A percentile compares a stretch with the other conserved stretches of the same genome.
These are phyloP conservation scores for Boletus huronensis DNA, from an alignment of 768 basidiomycete genomes.

Conservation along the genomic window DNA sequence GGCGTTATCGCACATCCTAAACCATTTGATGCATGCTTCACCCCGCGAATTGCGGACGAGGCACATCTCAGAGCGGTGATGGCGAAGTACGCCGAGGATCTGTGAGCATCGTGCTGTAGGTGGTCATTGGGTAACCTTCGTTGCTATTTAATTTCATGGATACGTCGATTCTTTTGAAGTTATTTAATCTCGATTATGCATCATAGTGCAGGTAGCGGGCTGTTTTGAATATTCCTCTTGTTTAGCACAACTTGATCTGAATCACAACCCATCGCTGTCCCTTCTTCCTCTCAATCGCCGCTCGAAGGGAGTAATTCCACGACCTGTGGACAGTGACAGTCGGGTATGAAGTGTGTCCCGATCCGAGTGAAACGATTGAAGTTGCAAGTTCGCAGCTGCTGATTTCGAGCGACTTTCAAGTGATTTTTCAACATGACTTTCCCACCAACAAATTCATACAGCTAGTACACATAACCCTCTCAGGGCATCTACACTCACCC, in stretches of 20 bases:
- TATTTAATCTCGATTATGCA: neutral
- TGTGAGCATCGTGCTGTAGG: conserved; percentile 2
- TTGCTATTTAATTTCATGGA: neutral
- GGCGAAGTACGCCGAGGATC: conserved; percentile 22
- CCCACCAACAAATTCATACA: neutral
- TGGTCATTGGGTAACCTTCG: neutral
- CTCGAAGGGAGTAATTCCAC: neutral
- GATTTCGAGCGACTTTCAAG: neutral
- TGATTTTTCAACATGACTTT: neutral
- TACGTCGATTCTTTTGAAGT: neutral
- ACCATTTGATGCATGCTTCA: conserved; percentile 57
- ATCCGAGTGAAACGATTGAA: neutral
- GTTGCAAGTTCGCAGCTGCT: neutral
- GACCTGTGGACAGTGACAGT: neutral
- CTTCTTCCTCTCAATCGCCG: neutral
- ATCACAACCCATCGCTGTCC: neutral
- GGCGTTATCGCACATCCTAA: conserved; percentile 61
- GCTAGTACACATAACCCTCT: neutral
- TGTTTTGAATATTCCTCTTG: neutral
- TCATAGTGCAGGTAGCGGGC: neutral
- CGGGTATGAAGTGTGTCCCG: neutral
- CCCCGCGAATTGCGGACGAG: conserved; percentile 39
- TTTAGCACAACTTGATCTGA: neutral
- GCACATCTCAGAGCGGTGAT: conserved; percentile 26
- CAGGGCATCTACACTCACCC: neutral